These are phyloP conservation scores for Paramecium pentaurelia DNA, from an alignment of 73 alveolate species.

Conservation along the genomic window DNA sequence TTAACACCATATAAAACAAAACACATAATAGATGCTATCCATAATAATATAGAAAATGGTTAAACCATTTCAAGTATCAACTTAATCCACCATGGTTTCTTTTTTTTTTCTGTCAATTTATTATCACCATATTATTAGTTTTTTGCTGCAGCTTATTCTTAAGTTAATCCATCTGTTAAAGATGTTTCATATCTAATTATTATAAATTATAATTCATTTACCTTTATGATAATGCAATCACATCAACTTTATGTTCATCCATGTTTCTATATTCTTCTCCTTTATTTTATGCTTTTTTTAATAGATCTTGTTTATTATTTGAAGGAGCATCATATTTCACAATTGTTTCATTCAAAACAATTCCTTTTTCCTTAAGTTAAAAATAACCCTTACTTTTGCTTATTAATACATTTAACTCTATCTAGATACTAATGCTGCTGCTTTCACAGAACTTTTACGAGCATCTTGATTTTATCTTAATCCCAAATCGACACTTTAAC, in stretches of 20 bases:
- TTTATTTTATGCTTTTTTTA: neutral
- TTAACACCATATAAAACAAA: constrained; percentile 81
- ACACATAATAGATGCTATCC: constrained; percentile 87
- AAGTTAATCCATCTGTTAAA: constrained; percentile 50
- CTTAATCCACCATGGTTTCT: constrained; percentile 78
- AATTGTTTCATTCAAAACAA: neutral
- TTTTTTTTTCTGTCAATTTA: constrained; percentile 80
- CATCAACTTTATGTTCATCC: constrained; percentile 60
- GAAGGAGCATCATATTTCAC: constrained; percentile 4
- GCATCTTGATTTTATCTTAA: neutral
- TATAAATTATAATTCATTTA: neutral
- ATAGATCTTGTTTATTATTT: neutral
- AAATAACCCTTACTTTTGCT: neutral
- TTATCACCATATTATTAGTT: constrained; percentile 79
- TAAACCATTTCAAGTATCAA: constrained; percentile 77
- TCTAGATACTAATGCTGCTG: constrained; percentile 29
- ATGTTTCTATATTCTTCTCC: constrained; percentile 58
- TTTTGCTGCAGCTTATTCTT: constrained; percentile 54
- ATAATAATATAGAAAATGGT: constrained; percentile 78
- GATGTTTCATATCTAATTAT: constrained; percentile 33
- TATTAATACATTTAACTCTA: neutral
- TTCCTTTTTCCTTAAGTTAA: neutral
- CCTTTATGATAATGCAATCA: neutral
- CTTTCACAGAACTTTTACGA: neutral
- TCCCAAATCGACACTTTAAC: neutral